Evolutionary conservation across 495 filamentous ascomycete species (phyloP).

Genomic region (Neurospora sp.): DNA sequence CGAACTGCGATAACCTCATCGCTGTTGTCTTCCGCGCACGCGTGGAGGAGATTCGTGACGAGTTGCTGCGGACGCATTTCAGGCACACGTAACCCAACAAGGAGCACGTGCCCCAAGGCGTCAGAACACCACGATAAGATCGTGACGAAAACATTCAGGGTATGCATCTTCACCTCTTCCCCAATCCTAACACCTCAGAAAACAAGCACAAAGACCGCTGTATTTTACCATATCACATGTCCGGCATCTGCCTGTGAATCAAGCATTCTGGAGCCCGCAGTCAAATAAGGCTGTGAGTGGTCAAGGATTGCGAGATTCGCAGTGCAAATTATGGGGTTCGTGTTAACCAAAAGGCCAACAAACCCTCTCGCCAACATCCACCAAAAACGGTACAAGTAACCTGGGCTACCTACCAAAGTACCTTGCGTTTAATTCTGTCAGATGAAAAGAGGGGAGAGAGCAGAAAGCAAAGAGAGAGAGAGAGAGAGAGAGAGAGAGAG

Average conservation of each 20-base stretch:
- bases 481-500: conserved; percentile 6
- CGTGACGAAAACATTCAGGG: conserved; percentile 10
- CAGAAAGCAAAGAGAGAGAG: conserved; percentile 10
- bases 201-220: conserved; percentile 13
- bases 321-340: conserved; percentile 7
- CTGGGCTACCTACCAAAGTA: not conserved
- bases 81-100: not conserved
- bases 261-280: conserved; percentile 13
- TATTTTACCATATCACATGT: conserved; percentile 18
- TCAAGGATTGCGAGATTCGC: conserved; percentile 17
- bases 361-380: conserved; percentile 4
- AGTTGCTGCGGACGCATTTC: not conserved
- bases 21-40: not conserved
- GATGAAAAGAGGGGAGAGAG: not conserved
- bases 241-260: conserved; percentile 5
- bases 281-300: conserved; percentile 6
- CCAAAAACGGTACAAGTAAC: conserved; percentile 16
- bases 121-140: not conserved
- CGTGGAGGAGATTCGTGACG: not conserved
- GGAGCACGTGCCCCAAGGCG: not conserved
- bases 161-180: conserved; percentile 21
- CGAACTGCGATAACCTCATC: not conserved
- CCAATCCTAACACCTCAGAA: conserved; percentile 9
- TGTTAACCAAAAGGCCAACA: conserved; percentile 3
- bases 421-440: conserved; percentile 11